phyloP scores from a whole-genome alignment of 257 asterid species.

The Solanum tacnaense region DNA sequence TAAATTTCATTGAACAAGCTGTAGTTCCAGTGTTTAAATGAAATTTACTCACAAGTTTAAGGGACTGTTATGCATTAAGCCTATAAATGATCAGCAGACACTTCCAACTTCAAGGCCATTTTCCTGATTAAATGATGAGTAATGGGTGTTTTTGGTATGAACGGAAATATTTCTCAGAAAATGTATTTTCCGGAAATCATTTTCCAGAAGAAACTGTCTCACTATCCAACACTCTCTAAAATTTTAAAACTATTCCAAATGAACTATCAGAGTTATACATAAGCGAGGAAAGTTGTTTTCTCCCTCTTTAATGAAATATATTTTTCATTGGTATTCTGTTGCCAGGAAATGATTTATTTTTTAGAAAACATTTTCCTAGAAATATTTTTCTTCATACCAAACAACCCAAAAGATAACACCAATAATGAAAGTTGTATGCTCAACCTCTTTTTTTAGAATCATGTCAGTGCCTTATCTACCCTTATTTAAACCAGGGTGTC shows the following conservation, averaged over 20 bases:
- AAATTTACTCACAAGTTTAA: not conserved
- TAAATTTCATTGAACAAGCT: not conserved
- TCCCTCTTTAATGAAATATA: not conserved
- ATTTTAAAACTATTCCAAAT: not conserved
- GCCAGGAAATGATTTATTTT: not conserved
- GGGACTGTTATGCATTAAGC: not conserved
- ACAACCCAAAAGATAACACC: not conserved
- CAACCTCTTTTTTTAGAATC: not conserved
- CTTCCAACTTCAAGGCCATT: not conserved
- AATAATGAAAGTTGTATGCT: not conserved
- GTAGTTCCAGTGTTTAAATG: not conserved
- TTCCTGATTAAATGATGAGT: not conserved
- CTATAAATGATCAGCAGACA: not conserved
- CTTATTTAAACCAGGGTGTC: not conserved
- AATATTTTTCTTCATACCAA: not conserved
- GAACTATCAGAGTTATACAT: not conserved
- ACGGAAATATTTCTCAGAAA: not conserved
- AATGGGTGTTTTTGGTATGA: not conserved
- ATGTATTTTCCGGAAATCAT: not conserved
- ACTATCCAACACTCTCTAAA: not conserved
- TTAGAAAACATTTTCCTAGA: not conserved
- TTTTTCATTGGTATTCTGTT: not conserved
- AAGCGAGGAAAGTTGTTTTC: not conserved
- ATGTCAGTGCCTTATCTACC: not conserved
- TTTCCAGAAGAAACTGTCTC: not conserved